Percentiles rank a stretch among this genome's conserved stretches.
phyloP scores from a whole-genome alignment of 192 early-diverging fungal species.

The Backusella mclennaniae region DNA sequence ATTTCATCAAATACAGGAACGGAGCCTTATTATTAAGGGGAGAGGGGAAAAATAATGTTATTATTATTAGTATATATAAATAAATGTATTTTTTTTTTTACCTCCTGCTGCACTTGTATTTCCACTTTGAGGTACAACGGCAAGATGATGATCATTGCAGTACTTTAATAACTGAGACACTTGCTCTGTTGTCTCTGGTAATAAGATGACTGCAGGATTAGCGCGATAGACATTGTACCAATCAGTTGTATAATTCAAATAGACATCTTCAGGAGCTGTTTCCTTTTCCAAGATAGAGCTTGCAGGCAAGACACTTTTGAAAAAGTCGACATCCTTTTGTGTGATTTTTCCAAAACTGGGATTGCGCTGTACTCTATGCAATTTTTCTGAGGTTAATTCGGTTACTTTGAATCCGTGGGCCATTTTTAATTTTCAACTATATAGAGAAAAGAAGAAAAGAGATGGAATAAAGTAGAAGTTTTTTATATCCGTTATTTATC shows the following conservation, averaged over 20 bases:
- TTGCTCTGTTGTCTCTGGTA: constrained; percentile 81
- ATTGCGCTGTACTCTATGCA: constrained; percentile 38
- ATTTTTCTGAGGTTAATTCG: constrained; percentile 40
- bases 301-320: constrained; percentile 46
- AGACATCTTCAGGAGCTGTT: constrained; percentile 44
- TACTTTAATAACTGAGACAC: constrained; percentile 81
- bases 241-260: constrained; percentile 69
- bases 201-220: constrained; percentile 54
- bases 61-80: neutral
- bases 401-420: constrained; percentile 22
- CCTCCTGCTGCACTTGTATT: constrained; percentile 97
- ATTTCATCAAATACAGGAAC: constrained; percentile 97
- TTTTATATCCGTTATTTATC: neutral
- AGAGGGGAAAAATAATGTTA: neutral
- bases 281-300: constrained; percentile 36
- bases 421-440: neutral
- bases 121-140: constrained; percentile 96
- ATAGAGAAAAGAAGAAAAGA: neutral
- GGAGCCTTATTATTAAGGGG: constrained; percentile 56
- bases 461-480: neutral
- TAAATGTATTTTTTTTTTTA: neutral
- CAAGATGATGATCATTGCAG: constrained; percentile 81
- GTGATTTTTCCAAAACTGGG: constrained; percentile 34
- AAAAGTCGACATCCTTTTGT: constrained; percentile 54
- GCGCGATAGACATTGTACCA: constrained; percentile 94